Evolutionary conservation across 352 stramenopile species (phyloP).

Genomic region (Peronospora destructor): DNA sequence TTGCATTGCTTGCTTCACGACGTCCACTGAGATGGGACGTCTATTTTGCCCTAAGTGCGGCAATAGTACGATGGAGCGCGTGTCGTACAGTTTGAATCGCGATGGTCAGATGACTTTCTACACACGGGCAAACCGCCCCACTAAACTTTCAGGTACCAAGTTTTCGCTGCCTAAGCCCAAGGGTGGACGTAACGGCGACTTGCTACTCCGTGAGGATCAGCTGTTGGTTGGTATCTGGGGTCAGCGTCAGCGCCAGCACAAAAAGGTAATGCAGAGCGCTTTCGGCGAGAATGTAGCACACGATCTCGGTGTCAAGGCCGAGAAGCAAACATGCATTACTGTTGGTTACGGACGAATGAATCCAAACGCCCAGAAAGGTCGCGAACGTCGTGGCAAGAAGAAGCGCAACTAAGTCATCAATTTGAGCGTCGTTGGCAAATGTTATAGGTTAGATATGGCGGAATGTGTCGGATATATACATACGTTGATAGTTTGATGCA

Average conservation of each 20-base stretch:
- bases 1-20: constrained; percentile 96
- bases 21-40: constrained; percentile 86
- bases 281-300: constrained; percentile 93
- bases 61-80: constrained; percentile 91
- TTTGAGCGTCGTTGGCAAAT: not conserved
- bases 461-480: too few relatives aligned
- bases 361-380: constrained; percentile 93
- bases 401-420: constrained; percentile 73
- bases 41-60: constrained; percentile 97
- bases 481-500: too few relatives aligned
- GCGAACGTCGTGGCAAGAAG: constrained; percentile 96
- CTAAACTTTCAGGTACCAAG: constrained; percentile 93
- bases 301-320: constrained; percentile 89
- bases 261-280: constrained; percentile 87
- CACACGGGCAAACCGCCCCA: constrained; percentile 68
- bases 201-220: constrained; percentile 97
- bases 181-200: constrained; percentile 88
- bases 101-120: constrained; percentile 88
- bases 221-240: constrained; percentile 94
- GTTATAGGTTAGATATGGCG: not conserved
- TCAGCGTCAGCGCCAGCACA: constrained; percentile 90
- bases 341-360: constrained; percentile 94
- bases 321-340: constrained; percentile 85
- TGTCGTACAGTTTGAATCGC: constrained; percentile 91
- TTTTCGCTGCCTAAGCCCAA: constrained; percentile 96